Evolutionary conservation across 306 rosid species (phyloP), one percentile per base, ranked within the genome.

Genomic region (Canavalia gladiata): DNA sequence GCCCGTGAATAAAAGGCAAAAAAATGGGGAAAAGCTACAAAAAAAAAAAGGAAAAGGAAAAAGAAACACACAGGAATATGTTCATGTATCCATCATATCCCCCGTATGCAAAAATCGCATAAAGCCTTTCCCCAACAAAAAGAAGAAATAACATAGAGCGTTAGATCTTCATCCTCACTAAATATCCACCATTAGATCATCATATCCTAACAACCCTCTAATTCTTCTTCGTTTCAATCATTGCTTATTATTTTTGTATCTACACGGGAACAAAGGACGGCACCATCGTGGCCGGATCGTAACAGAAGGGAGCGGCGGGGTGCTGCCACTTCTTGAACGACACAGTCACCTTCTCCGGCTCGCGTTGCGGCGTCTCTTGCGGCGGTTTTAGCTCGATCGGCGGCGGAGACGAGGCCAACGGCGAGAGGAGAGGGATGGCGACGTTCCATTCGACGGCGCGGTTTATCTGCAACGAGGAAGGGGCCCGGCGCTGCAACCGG

Each of bases 271-370:
- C 88, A 52, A 93, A 93, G 39, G 98, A 86, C 2, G 88, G 90
- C 31, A 84, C 88, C 55, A 84, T 51, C 64, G 94, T 73, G 7
- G 83, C 62, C 3, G 87, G 78, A 25, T 90, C 99, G 84, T 81
- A 88, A 63, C 84, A 87, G 77, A 93, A 93, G n/a, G 99, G 98
- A 6, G 97, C 96, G 7, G 99, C 99, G 78, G 98, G 99, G 75
- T 93, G 99, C 87, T 93, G 97, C 99, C 99, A 93, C 72, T 75
- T 95, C 78, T 90, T 88, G 65, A 92, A 90, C 12, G 78, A 13
- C 5, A 68, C 77, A 0, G 76, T 84, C 34, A 68, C 74, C 60
- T 86, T 89, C 68, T 90, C 95, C 11, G 88, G 30, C 41, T 83
- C 91, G 5, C 66, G 83, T 41, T 73, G 87, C 45, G 75, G 41